These are phyloP conservation scores for Datisca glomerata DNA, from an alignment of 306 rosid species.

Conservation along the genomic window DNA sequence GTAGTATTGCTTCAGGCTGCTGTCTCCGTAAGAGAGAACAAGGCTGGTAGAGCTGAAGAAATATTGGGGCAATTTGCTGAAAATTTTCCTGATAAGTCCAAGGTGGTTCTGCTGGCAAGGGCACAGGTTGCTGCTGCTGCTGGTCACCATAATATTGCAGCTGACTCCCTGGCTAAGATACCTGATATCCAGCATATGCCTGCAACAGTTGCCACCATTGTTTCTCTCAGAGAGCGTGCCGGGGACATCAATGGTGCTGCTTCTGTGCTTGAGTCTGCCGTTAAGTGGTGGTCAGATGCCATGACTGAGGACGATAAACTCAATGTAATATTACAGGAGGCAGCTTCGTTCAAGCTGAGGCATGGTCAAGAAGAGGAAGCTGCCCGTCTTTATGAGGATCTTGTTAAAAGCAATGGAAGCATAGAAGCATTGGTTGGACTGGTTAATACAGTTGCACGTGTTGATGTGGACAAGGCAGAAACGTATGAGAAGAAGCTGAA, in stretches of 20 bases:
- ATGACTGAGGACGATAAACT: slow-evolving; percentile 83
- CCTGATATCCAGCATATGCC: slow-evolving; percentile 86
- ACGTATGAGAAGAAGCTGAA: slow-evolving; percentile 71
- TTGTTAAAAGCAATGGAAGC: slow-evolving; percentile 74
- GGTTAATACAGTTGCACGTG: slow-evolving; percentile 63
- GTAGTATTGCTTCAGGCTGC: slow-evolving; percentile 80
- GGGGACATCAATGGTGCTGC: slow-evolving; percentile 86
- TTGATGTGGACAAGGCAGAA: slow-evolving; percentile 84
- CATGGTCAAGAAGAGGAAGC: slow-evolving; percentile 86
- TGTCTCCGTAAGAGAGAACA: slow-evolving; percentile 83
- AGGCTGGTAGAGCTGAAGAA: slow-evolving; percentile 89
- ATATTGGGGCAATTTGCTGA: slow-evolving; percentile 60
- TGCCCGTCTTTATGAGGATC: slow-evolving; percentile 66
- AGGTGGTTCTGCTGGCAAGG: slow-evolving; percentile 54
- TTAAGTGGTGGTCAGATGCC: slow-evolving; percentile 91
- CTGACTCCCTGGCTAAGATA: slow-evolving; percentile 73
- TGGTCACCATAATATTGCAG: slow-evolving; percentile 78
- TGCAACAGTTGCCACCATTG: slow-evolving; percentile 91
- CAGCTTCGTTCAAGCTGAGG: slow-evolving; percentile 79
- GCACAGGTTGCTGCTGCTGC: slow-evolving; percentile 97
- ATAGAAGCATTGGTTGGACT: slow-evolving; percentile 82
- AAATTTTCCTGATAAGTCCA: slow-evolving; percentile 69
- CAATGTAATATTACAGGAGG: slow-evolving; percentile 66
- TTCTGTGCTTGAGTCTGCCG: slow-evolving; percentile 74
- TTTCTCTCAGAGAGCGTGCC: slow-evolving; percentile 77